Conservation (phyloP, 768 basidiomycete species). For the Mycena rosella region DNA sequence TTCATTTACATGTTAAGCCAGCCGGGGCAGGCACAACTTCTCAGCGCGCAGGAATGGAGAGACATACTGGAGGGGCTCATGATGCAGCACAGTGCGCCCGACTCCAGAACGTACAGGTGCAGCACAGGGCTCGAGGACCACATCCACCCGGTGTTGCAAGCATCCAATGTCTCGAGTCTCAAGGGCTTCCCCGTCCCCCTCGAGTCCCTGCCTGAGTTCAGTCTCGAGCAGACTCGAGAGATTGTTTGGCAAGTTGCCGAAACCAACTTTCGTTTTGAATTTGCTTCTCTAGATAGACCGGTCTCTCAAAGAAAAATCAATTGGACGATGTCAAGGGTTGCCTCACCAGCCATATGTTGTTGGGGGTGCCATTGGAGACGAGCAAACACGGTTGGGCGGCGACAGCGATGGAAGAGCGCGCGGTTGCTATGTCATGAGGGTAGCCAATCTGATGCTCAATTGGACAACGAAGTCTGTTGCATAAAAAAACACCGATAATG, state of each 20-base stretch:
- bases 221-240: not conserved
- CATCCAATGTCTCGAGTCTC: not conserved
- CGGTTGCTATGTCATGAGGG: no score
- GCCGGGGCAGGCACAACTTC: no score
- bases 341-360: not conserved
- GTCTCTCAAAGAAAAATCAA: not conserved
- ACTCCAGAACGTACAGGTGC: not conserved
- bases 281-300: not conserved
- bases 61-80: not conserved
- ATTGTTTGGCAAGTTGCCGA: conserved; percentile 8
- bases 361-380: not conserved
- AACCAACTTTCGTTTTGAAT: conserved; percentile 8
- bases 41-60: conserved; percentile 19
- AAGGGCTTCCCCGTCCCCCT: not conserved
- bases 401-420: not conserved
- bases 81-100: not conserved
- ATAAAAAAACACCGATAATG: conserved; percentile 40
- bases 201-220: not conserved
- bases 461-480: not conserved
- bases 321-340: not conserved
- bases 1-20: not conserved
- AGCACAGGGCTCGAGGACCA: not conserved
- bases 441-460: not conserved
- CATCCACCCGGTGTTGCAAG: not conserved
- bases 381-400: not conserved